A percentile compares a stretch with the other conserved stretches of the same genome.
These are phyloP conservation scores for Chloranthus sessilifolius DNA, from an alignment of 164 flowering plant genomes.

Conservation along the genomic window DNA sequence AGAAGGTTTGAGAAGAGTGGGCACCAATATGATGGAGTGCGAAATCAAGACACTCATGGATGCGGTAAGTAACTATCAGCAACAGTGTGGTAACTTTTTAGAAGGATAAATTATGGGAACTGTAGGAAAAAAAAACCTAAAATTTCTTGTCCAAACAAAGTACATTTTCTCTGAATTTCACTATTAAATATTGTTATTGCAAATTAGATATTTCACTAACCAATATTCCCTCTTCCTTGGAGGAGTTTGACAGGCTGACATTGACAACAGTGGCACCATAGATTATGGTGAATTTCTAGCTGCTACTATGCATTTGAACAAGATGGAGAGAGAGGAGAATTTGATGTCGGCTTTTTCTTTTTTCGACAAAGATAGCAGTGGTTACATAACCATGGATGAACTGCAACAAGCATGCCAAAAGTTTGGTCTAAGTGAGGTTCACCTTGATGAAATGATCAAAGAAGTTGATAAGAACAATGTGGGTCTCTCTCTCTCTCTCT, in stretches of 20 bases:
- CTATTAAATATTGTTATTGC: no score
- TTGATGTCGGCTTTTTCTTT: conserved; percentile 57
- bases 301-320: conserved; percentile 72
- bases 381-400: conserved; percentile 75
- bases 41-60: conserved; percentile 77
- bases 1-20: conserved; percentile 61
- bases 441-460: conserved; percentile 59
- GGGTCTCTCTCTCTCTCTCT: conserved; percentile 17
- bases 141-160: no score
- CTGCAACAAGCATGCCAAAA: conserved; percentile 74
- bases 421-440: conserved; percentile 64
- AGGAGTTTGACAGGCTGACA: conserved; percentile 55
- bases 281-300: conserved; percentile 82
- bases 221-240: not conserved
- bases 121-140: no score
- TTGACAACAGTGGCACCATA: conserved; percentile 68
- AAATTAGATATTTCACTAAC: no score
- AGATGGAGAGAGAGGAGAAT: conserved; percentile 75
- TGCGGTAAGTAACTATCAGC: conserved; percentile 57
- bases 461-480: conserved; percentile 80
- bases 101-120: no score
- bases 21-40: conserved; percentile 66
- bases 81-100: no score
- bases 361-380: conserved; percentile 81
- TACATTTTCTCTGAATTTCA: no score